phyloP scores from a whole-genome alignment of 2,329 filamentous ascomycete genomes.

The Knoxdaviesia proteae region DNA sequence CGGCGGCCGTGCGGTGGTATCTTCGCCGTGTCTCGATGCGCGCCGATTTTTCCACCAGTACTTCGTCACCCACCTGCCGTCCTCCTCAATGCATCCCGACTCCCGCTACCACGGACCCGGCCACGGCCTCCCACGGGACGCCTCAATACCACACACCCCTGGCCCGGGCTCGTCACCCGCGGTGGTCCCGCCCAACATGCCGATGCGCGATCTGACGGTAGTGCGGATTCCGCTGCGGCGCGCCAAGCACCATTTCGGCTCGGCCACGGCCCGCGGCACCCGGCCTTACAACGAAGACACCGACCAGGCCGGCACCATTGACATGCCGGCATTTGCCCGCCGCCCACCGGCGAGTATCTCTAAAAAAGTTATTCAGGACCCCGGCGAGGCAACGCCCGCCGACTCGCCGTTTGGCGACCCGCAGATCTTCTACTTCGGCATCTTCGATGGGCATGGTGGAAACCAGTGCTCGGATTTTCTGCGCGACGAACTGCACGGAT shows the following conservation, averaged over 20 bases:
- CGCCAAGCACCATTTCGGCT: slow-evolving; percentile 92
- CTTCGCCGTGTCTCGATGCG: too few relatives aligned
- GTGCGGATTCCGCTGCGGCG: slow-evolving; percentile 84
- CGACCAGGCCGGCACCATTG: slow-evolving; percentile 83
- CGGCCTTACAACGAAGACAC: slow-evolving; percentile 84
- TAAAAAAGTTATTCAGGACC: slow-evolving; percentile 15
- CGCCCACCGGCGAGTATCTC: slow-evolving; percentile 44
- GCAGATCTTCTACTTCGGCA: slow-evolving; percentile 91
- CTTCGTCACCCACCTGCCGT: slow-evolving; percentile 89
- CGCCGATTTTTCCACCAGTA: slow-evolving; percentile 68
- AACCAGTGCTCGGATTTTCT: slow-evolving; percentile 74
- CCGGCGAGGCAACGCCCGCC: slow-evolving; percentile 43
- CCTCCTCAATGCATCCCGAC: slow-evolving; percentile 81
- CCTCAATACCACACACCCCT: slow-evolving; percentile 56
- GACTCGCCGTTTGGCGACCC: slow-evolving; percentile 71
- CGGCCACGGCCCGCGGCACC: slow-evolving; percentile 55
- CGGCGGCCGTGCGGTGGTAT: too few relatives aligned
- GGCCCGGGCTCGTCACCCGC: slow-evolving; percentile 32
- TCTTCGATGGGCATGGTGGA: slow-evolving; percentile 93
- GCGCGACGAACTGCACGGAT: slow-evolving; percentile 64
- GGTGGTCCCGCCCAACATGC: slow-evolving; percentile 35
- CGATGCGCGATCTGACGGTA: slow-evolving; percentile 63
- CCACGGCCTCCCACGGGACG: slow-evolving; percentile 71
- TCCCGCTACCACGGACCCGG: slow-evolving; percentile 46
- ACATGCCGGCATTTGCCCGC: slow-evolving; percentile 81